phyloP scores from a whole-genome alignment of 208 protist species.

The Crithidia bombi region DNA sequence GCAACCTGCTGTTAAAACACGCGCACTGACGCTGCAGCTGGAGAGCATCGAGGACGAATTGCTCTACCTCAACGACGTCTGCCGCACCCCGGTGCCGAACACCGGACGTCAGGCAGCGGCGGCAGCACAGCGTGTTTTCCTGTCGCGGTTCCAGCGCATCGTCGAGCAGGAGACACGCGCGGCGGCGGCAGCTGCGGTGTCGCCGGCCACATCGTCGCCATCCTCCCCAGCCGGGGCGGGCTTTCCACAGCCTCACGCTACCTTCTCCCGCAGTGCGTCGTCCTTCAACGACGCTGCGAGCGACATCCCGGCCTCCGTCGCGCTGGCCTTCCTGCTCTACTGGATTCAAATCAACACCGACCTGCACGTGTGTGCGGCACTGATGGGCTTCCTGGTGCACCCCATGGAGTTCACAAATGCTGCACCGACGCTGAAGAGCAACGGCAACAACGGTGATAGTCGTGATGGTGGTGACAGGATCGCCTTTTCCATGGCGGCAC shows the following conservation, averaged over 20 bases:
- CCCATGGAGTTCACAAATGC: neutral
- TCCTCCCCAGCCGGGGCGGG: neutral
- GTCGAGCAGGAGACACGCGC: constrained; percentile 11
- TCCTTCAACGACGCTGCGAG: neutral
- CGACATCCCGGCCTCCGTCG: constrained; percentile 19
- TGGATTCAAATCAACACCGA: constrained; percentile 36
- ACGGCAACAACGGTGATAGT: neutral
- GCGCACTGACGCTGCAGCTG: constrained; percentile 17
- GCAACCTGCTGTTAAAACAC: neutral
- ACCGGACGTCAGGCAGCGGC: constrained; percentile 18
- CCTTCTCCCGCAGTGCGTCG: neutral
- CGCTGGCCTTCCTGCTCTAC: constrained; percentile 31
- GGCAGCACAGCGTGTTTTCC: constrained; percentile 31
- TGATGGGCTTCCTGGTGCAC: constrained; percentile 27
- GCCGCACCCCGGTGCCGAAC: constrained; percentile 38
- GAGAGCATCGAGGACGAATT: constrained; percentile 87
- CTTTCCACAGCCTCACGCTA: no score
- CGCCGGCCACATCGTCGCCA: neutral
- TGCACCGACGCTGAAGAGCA: neutral
- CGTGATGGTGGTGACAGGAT: neutral
- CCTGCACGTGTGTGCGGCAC: constrained; percentile 16
- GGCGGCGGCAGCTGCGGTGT: neutral
- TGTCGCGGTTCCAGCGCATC: constrained; percentile 24
- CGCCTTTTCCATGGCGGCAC: constrained; percentile 6
- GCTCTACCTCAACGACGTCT: constrained; percentile 87